Percentiles rank a stretch among this genome's conserved stretches.
Evolutionary conservation across 768 basidiomycete genomes (phyloP).

Genomic region (Nidularia pulvinata): DNA sequence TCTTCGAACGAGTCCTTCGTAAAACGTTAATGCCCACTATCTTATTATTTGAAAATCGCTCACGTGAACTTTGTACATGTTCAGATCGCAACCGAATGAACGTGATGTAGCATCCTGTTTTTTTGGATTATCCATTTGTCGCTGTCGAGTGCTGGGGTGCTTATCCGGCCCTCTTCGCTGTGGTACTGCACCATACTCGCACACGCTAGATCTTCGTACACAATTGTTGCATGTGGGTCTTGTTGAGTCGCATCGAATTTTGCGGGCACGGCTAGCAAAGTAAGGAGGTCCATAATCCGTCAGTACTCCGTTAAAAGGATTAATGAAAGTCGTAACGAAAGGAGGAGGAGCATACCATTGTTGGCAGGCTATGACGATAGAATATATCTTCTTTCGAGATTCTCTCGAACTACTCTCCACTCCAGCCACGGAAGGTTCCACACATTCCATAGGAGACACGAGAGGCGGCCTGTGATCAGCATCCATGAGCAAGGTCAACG

Average conservation of each 20-base stretch:
- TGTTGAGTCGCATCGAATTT: slow-evolving; percentile 86
- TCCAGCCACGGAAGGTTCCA: slow-evolving; percentile 27
- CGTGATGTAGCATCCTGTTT: too few relatives aligned
- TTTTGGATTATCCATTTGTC: slow-evolving; percentile 15
- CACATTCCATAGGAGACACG: slow-evolving; percentile 28
- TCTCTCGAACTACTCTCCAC: slow-evolving; percentile 28
- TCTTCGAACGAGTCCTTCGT: too few relatives aligned
- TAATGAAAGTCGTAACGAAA: slow-evolving; percentile 33
- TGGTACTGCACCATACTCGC: slow-evolving; percentile 79
- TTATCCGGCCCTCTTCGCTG: slow-evolving; percentile 88
- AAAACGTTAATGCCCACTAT: too few relatives aligned
- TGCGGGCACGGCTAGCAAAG: slow-evolving; percentile 70
- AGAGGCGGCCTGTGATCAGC: slow-evolving; percentile 23
- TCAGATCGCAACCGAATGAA: too few relatives aligned
- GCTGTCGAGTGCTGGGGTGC: slow-evolving; percentile 79
- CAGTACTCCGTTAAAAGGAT: slow-evolving; percentile 35
- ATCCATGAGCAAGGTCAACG: slow-evolving; percentile 3
- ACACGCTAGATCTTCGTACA: slow-evolving; percentile 72
- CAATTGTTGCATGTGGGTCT: slow-evolving; percentile 84
- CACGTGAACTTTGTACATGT: too few relatives aligned
- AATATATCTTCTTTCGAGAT: slow-evolving; percentile 58
- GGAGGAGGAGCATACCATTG: slow-evolving; percentile 61
- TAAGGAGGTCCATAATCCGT: slow-evolving; percentile 24
- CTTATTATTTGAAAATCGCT: too few relatives aligned
- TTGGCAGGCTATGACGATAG: slow-evolving; percentile 80